Percentiles rank a stretch among this genome's conserved stretches.
Conservation (phyloP, 208 protist species). For the Leishmania aethiopica region DNA sequence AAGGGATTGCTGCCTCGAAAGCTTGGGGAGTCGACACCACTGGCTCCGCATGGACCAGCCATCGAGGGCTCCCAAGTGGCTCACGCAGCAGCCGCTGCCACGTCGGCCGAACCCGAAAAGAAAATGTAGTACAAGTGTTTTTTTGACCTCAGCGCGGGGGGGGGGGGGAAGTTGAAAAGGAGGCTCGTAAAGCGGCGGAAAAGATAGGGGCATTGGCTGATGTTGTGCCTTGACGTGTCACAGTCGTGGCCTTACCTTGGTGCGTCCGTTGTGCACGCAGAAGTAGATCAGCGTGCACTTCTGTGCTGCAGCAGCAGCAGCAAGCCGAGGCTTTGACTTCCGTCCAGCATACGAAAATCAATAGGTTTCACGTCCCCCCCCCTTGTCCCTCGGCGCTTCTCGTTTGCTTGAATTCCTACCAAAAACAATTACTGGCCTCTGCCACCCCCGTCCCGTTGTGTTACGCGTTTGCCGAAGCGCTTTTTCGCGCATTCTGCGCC, state of each 20-base stretch:
- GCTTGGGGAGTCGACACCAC: conserved; percentile 9
- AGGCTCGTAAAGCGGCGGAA: neutral
- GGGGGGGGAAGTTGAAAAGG: neutral
- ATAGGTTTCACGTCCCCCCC: neutral
- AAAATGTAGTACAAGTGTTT: neutral
- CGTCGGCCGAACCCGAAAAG: neutral
- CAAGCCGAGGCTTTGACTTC: no score
- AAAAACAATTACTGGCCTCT: neutral
- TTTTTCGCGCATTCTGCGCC: neutral
- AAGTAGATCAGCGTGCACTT: neutral
- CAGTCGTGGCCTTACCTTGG: neutral
- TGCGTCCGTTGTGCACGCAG: neutral
- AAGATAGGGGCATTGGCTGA: neutral
- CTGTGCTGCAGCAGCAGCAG: neutral
- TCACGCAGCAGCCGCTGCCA: conserved; percentile 2
- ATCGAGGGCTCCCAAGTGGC: conserved; percentile 8
- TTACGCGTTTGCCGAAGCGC: neutral
- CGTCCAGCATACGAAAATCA: neutral
- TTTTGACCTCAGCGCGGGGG: neutral
- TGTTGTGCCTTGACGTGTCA: neutral
- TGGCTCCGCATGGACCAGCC: neutral
- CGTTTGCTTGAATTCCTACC: neutral
- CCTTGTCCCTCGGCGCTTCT: neutral
- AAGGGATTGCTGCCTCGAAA: conserved; percentile 47
- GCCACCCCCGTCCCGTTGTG: neutral